Conservation (phyloP, 2,329 filamentous ascomycete genomes). For the Epichloe festucae region DNA sequence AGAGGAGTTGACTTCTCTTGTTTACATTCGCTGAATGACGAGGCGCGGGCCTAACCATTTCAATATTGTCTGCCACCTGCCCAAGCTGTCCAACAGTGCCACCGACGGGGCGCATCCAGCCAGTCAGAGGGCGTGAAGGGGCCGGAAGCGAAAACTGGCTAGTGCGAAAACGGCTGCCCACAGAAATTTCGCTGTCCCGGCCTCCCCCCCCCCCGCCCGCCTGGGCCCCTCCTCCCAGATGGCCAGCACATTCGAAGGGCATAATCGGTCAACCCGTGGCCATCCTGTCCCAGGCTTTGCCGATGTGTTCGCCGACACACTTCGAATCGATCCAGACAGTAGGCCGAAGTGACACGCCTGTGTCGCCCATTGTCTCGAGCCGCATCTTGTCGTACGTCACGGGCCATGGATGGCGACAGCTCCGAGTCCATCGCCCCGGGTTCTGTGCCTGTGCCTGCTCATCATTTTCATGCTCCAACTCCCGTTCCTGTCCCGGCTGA, state of each 20-base stretch:
- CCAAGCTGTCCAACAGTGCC: neutral
- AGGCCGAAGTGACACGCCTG: slow-evolving; percentile 6
- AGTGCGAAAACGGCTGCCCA: neutral
- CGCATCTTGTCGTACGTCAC: slow-evolving; percentile 4
- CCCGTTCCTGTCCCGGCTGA: neutral
- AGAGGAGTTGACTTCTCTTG: no score
- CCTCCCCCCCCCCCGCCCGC: neutral
- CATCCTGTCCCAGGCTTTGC: slow-evolving; percentile 3
- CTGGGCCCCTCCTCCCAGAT: neutral
- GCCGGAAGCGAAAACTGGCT: neutral
- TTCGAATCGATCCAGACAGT: slow-evolving; percentile 5
- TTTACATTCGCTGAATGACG: neutral
- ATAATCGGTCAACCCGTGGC: slow-evolving; percentile 5
- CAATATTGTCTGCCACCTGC: neutral
- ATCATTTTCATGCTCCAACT: neutral
- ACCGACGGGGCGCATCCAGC: neutral
- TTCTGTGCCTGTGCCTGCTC: neutral
- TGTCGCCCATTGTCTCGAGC: slow-evolving; percentile 5
- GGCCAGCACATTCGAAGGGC: slow-evolving; percentile 1
- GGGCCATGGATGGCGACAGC: slow-evolving; percentile 6
- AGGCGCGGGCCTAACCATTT: neutral
- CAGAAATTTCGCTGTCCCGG: neutral
- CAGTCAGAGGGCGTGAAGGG: neutral
- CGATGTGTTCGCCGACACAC: slow-evolving; percentile 7
- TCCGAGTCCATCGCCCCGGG: slow-evolving; percentile 2